phyloP scores from a whole-genome alignment of 163 green algal species.

The Coccomyxa subellipsoidea region DNA sequence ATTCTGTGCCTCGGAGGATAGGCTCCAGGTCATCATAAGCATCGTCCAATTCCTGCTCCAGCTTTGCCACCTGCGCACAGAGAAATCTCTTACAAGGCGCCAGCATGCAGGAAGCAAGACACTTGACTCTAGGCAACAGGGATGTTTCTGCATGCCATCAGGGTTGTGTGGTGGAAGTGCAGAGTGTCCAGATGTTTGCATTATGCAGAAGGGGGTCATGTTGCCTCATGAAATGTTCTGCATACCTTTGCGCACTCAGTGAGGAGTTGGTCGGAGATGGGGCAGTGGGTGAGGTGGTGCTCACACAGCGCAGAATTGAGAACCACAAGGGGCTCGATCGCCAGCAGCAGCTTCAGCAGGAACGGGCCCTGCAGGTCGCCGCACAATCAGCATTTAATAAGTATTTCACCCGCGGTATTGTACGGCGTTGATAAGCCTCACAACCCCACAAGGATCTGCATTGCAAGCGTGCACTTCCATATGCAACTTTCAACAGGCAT shows the following conservation, averaged over 20 bases:
- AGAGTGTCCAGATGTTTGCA: background rate
- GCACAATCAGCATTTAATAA: too few species aligned
- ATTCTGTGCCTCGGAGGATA: background rate
- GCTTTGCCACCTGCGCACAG: background rate
- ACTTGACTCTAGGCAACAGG: too few species aligned
- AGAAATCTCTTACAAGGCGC: too few species aligned
- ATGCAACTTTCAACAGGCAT: too few species aligned
- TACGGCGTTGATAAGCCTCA: too few species aligned
- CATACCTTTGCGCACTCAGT: background rate
- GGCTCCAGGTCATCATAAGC: background rate
- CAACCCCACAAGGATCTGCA: too few species aligned
- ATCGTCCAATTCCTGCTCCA: background rate
- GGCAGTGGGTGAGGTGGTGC: conserved; percentile 57
- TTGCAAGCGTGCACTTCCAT: too few species aligned
- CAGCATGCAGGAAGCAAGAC: too few species aligned
- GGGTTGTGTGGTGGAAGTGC: background rate
- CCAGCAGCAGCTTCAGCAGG: conserved; percentile 50
- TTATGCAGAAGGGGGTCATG: background rate
- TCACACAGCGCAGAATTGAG: conserved; percentile 75
- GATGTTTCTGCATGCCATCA: background rate
- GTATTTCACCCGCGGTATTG: too few species aligned
- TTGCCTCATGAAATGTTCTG: too few species aligned
- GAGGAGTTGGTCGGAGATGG: background rate
- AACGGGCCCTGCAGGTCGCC: background rate
- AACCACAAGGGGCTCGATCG: conserved; percentile 59